Percentiles rank a stretch among this genome's conserved stretches.
Conservation (phyloP, 2,329 filamentous ascomycete species). For the Verticillium alfalfae region DNA sequence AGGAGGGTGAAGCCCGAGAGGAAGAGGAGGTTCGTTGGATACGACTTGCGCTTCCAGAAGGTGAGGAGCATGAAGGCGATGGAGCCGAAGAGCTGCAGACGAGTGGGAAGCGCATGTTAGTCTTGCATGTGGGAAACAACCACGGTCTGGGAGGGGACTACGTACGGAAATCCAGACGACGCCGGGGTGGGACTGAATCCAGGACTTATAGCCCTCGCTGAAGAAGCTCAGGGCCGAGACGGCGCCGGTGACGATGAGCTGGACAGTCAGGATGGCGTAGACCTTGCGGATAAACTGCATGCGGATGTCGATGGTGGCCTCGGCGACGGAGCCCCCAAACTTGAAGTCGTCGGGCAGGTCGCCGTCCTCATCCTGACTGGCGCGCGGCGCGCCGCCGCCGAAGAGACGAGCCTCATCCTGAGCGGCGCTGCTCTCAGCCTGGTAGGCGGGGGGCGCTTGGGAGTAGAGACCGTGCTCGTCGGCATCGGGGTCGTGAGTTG, state of each 20-base stretch:
- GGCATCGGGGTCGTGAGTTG: conserved; percentile 81
- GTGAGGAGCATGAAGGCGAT: conserved; percentile 82
- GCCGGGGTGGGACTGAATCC: conserved; percentile 81
- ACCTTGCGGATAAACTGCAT: conserved; percentile 98
- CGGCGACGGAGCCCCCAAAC: conserved; percentile 90
- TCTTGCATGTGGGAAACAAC: neutral
- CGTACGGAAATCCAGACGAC: conserved; percentile 78
- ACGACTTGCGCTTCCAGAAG: conserved; percentile 93
- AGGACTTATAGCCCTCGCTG: conserved; percentile 69
- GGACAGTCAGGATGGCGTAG: conserved; percentile 94
- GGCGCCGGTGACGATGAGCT: conserved; percentile 77
- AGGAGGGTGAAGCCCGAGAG: conserved; percentile 82
- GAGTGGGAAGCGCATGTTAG: conserved; percentile 11
- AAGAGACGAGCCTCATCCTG: conserved; percentile 53
- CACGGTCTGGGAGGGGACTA: conserved; percentile 7
- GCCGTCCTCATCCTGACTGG: conserved; percentile 62
- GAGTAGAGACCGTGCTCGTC: conserved; percentile 54
- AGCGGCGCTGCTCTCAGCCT: conserved; percentile 46
- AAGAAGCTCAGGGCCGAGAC: conserved; percentile 85
- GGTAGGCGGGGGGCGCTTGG: conserved; percentile 80
- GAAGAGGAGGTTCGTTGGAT: conserved; percentile 92
- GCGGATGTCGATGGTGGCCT: conserved; percentile 90
- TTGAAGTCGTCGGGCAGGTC: conserved; percentile 98
- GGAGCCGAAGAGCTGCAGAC: conserved; percentile 62
- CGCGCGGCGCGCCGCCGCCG: conserved; percentile 62